A percentile compares a stretch with the other conserved stretches of the same genome.
Conservation (phyloP, 331 rosid genomes). For the Telfairia occidentalis region DNA sequence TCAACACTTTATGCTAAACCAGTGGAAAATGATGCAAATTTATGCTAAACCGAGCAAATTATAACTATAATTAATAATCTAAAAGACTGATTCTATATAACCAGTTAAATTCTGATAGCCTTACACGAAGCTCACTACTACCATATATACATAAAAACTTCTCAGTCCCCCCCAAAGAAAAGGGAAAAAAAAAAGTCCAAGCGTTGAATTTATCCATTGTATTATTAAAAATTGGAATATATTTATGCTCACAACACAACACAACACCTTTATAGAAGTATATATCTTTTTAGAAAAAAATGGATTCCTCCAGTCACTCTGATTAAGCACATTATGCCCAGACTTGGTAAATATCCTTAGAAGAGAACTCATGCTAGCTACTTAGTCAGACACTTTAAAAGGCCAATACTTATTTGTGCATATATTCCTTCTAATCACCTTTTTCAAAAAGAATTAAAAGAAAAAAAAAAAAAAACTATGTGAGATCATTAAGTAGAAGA, state of each 20-base stretch:
- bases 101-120: background rate
- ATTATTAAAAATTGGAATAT: background rate
- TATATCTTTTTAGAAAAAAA: slow-evolving; percentile 24
- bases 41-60: background rate
- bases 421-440: slow-evolving; percentile 66
- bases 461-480: slow-evolving; percentile 12
- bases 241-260: background rate
- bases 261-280: slow-evolving; percentile 23
- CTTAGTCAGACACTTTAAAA: slow-evolving; percentile 44
- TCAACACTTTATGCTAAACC: background rate
- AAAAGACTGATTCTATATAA: background rate
- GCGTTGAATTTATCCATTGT: background rate
- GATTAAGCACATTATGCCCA: slow-evolving; percentile 24
- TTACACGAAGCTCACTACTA: background rate
- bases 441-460: slow-evolving; percentile 34
- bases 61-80: background rate
- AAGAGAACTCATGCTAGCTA: slow-evolving; percentile 33
- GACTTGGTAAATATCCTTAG: slow-evolving; percentile 22
- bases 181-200: background rate
- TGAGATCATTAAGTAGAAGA: slow-evolving; percentile 30
- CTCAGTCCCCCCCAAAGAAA: background rate
- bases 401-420: slow-evolving; percentile 35
- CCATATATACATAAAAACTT: background rate
- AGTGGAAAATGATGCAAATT: background rate
- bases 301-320: slow-evolving; percentile 47